Conservation (phyloP, 1,284 basidiomycete species). For the Apiotrichum laibachii region DNA sequence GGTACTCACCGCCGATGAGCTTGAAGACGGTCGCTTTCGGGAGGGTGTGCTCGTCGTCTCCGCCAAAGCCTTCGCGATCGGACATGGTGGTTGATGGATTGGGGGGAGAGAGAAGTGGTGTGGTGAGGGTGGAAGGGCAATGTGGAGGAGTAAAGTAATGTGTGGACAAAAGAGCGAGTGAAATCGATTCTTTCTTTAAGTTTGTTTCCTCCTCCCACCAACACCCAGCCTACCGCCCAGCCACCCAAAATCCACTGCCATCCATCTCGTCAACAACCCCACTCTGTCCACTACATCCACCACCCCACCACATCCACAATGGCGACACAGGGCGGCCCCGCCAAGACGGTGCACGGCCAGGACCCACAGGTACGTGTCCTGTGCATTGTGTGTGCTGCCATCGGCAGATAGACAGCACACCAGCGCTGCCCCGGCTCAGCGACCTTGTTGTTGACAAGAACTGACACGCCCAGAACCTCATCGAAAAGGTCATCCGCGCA, state of each 20-base stretch:
- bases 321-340: constrained; percentile 19
- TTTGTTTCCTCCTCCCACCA: too few species aligned
- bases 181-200: too few species aligned
- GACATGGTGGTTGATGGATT: constrained; percentile 32
- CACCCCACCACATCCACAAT: constrained; percentile 1
- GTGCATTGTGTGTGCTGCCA: too few species aligned
- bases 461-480: constrained; percentile 65
- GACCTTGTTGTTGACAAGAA: too few species aligned
- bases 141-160: background rate
- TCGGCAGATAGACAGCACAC: too few species aligned
- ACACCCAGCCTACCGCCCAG: too few species aligned
- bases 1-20: constrained; percentile 77
- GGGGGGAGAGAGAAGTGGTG: background rate
- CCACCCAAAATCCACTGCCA: background rate
- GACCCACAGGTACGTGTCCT: constrained; percentile 69
- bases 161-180: background rate
- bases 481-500: constrained; percentile 93
- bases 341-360: constrained; percentile 74
- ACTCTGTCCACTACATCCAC: background rate
- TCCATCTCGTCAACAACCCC: too few species aligned
- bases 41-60: constrained; percentile 88
- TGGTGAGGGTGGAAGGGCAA: background rate
- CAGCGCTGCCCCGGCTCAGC: too few species aligned
- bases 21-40: constrained; percentile 98
- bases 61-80: constrained; percentile 39